These are phyloP conservation scores for Candida wancherniae DNA, from an alignment of 805 yeast species.

Conservation along the genomic window DNA sequence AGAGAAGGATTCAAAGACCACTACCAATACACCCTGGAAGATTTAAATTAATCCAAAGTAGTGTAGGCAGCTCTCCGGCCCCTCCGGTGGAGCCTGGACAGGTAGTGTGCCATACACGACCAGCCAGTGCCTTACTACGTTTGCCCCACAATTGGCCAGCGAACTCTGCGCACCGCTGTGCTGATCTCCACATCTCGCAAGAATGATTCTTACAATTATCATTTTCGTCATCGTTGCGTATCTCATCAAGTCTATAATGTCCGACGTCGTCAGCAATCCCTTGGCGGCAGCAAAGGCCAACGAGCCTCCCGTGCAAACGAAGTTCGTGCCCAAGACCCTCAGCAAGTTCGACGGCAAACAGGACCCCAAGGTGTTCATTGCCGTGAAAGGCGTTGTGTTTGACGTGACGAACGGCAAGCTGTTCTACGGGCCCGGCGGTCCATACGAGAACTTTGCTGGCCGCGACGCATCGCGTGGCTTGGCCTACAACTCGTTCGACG, in stretches of 20 bases:
- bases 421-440: slow-evolving; percentile 95
- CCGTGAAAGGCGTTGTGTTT: slow-evolving; percentile 79
- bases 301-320: slow-evolving; percentile 36
- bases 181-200: too few relatives aligned
- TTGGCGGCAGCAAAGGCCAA: slow-evolving; percentile 16
- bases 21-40: too few relatives aligned
- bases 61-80: too few relatives aligned
- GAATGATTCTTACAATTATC: slow-evolving; percentile 26
- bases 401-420: slow-evolving; percentile 77
- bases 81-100: too few relatives aligned
- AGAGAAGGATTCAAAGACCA: too few relatives aligned
- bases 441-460: slow-evolving; percentile 92
- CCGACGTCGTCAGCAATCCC: slow-evolving; percentile 29
- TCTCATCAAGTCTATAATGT: slow-evolving; percentile 25
- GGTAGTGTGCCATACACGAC: too few relatives aligned
- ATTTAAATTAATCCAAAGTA: too few relatives aligned
- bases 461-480: slow-evolving; percentile 92
- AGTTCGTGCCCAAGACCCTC: slow-evolving; percentile 72
- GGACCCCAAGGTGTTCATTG: slow-evolving; percentile 75
- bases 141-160: too few relatives aligned
- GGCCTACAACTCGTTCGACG: slow-evolving; percentile 82
- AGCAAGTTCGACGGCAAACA: slow-evolving; percentile 77
- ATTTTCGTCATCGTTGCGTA: slow-evolving; percentile 28
- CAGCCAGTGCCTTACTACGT: too few relatives aligned
- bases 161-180: too few relatives aligned